phyloP scores from a whole-genome alignment of 305 asterid species.

The Fraxinus paxiana region DNA sequence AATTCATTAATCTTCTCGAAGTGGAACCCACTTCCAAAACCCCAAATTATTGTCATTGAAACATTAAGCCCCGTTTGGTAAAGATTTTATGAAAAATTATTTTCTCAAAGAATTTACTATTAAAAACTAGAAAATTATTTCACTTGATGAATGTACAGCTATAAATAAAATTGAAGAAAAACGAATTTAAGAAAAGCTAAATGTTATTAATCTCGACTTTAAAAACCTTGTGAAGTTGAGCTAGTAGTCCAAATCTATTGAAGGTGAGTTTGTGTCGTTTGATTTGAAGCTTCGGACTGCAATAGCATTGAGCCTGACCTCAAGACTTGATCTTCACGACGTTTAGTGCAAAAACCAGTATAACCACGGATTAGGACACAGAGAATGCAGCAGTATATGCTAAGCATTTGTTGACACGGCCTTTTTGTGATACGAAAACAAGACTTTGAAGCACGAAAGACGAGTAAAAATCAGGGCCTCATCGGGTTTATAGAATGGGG shows the following conservation, averaged over 20 bases:
- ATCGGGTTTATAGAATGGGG: neutral
- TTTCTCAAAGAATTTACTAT: too few species aligned
- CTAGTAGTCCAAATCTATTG: slow-evolving; percentile 6
- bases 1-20: neutral
- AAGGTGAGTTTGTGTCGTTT: slow-evolving; percentile 1
- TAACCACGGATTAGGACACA: neutral
- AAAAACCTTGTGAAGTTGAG: neutral
- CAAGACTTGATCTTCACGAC: neutral
- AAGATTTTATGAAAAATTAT: too few species aligned
- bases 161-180: too few species aligned
- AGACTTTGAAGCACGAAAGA: neutral
- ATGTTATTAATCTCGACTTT: neutral
- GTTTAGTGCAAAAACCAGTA: slow-evolving; percentile 1
- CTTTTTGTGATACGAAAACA: neutral
- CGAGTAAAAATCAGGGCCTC: neutral
- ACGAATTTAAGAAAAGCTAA: neutral
- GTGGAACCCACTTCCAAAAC: neutral
- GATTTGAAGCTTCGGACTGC: slow-evolving; percentile 9
- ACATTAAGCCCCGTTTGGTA: neutral
- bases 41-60: neutral
- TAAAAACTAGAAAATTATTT: too few species aligned
- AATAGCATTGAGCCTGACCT: neutral
- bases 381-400: slow-evolving; percentile 21
- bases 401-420: slow-evolving; percentile 19
- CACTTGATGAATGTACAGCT: neutral